A percentile compares a stretch with the other conserved stretches of the same genome.
Conservation (phyloP, 2,329 filamentous ascomycete species). For the Aspergillus melleus region DNA sequence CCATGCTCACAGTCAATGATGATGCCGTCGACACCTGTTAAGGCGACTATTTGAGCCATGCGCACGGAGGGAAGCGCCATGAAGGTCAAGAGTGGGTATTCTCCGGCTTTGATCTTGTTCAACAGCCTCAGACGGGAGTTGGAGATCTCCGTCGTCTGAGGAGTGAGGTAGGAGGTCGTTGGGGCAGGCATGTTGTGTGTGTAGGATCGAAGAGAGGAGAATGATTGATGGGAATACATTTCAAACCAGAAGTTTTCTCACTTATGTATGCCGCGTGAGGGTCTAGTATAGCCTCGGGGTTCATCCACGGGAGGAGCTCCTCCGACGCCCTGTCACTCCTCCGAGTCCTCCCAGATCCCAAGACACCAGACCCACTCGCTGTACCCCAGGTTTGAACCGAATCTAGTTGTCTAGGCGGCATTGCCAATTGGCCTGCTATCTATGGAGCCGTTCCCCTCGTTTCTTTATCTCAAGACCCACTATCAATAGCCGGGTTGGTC, state of each 20-base stretch:
- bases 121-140: slow-evolving; percentile 48
- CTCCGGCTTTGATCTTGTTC: slow-evolving; percentile 43
- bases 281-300: too few relatives aligned
- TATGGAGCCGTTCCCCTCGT: background rate
- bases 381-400: slow-evolving; percentile 1
- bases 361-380: background rate
- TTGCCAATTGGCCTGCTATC: background rate
- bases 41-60: slow-evolving; percentile 57
- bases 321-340: background rate
- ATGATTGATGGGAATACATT: background rate
- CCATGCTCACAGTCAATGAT: slow-evolving; percentile 45
- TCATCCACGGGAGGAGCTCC: too few relatives aligned
- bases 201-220: background rate
- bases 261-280: too few relatives aligned
- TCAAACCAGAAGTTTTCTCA: too few relatives aligned
- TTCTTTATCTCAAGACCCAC: background rate
- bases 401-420: background rate
- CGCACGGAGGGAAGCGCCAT: slow-evolving; percentile 51
- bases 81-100: slow-evolving; percentile 51
- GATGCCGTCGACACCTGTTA: slow-evolving; percentile 64
- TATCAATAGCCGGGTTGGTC: background rate
- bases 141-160: slow-evolving; percentile 33
- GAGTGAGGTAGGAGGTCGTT: slow-evolving; percentile 27
- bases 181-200: background rate
- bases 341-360: background rate